Conservation (phyloP, 1,284 basidiomycete genomes). For the Hypsizygus ulmarius region DNA sequence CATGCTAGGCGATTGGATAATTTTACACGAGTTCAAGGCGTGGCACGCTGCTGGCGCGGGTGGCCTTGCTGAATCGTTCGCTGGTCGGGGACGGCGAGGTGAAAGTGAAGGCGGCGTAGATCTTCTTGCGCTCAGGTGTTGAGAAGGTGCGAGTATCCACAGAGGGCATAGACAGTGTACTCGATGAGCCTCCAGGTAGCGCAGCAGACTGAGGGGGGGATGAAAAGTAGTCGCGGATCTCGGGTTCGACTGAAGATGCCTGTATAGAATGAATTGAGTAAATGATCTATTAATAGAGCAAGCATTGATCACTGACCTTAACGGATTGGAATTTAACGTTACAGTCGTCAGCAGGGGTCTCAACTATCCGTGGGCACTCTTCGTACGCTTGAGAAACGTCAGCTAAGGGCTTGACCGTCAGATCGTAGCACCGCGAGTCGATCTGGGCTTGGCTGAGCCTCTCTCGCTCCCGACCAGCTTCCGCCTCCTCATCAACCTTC, state of each 20-base stretch:
- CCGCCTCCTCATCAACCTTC: slow-evolving; percentile 36
- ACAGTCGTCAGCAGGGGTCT: slow-evolving; percentile 25
- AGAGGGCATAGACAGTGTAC: slow-evolving; percentile 17
- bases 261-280: slow-evolving; percentile 20
- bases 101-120: slow-evolving; percentile 75
- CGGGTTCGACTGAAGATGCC: slow-evolving; percentile 51
- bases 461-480: slow-evolving; percentile 21
- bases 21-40: slow-evolving; percentile 30
- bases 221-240: slow-evolving; percentile 50
- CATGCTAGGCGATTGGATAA: neutral
- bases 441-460: slow-evolving; percentile 35
- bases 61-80: slow-evolving; percentile 44
- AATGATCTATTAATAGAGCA: neutral
- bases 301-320: slow-evolving; percentile 37
- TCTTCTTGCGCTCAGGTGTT: slow-evolving; percentile 67
- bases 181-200: slow-evolving; percentile 21
- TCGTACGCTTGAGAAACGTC: slow-evolving; percentile 57
- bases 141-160: slow-evolving; percentile 44
- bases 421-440: slow-evolving; percentile 58
- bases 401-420: slow-evolving; percentile 62
- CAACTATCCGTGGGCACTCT: slow-evolving; percentile 13
- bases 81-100: slow-evolving; percentile 62
- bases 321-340: slow-evolving; percentile 35
- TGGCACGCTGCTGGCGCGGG: slow-evolving; percentile 30
- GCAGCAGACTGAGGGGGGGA: slow-evolving; percentile 32